phyloP scores from a whole-genome alignment of 1,284 basidiomycete genomes.

The Boletus semigastroideus region DNA sequence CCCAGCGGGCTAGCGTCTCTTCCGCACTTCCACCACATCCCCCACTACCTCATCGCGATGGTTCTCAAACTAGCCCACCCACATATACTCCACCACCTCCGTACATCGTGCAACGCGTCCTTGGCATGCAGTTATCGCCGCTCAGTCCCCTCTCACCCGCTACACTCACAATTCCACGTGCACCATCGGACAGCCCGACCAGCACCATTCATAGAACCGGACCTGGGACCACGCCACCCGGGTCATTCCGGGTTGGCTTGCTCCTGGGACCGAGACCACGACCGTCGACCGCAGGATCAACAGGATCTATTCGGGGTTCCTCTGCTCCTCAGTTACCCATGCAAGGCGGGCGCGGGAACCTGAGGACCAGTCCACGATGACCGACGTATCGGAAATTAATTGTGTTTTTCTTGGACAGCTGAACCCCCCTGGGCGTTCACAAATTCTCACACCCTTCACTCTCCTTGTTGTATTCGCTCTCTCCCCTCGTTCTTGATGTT shows the following conservation, averaged over 20 bases:
- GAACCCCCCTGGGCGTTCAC: neutral
- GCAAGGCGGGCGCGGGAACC: constrained; percentile 28
- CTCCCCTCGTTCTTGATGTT: constrained; percentile 6
- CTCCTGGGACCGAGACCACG: constrained; percentile 32
- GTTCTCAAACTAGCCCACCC: constrained; percentile 20
- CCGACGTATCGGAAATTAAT: neutral
- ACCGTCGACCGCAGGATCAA: constrained; percentile 12
- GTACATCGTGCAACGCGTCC: constrained; percentile 34
- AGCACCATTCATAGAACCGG: neutral
- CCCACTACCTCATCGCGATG: constrained; percentile 41
- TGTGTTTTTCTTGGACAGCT: constrained; percentile 26
- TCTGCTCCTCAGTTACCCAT: constrained; percentile 30
- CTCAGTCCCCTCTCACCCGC: constrained; percentile 13
- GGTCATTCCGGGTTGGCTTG: constrained; percentile 20
- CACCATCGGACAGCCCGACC: neutral
- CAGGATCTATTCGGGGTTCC: constrained; percentile 12
- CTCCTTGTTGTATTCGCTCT: constrained; percentile 6
- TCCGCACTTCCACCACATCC: constrained; percentile 50
- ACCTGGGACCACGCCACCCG: constrained; percentile 8
- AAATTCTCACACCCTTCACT: neutral
- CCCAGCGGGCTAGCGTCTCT: constrained; percentile 37
- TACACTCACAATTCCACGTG: neutral
- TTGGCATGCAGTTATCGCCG: constrained; percentile 28
- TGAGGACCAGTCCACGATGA: constrained; percentile 15
- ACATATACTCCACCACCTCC: constrained; percentile 25